Evolutionary conservation across 2,329 filamentous ascomycete species (phyloP).

Genomic region (Pestalotiopsis fici): DNA sequence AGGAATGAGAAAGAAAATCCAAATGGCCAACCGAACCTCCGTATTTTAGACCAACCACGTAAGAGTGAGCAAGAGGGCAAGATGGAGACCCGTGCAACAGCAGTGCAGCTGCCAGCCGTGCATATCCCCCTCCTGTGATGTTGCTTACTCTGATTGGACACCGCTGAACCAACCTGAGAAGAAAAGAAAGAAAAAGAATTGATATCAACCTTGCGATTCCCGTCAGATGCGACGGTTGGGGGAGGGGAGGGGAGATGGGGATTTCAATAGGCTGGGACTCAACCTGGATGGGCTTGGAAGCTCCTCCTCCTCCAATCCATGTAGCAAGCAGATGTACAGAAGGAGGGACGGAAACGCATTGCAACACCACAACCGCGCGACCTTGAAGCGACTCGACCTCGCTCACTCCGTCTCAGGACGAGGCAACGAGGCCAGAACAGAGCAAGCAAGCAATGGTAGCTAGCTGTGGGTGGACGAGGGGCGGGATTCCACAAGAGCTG

Average conservation of each 20-base stretch:
- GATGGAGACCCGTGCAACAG: not conserved
- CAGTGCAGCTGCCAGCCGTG: constrained; percentile 7
- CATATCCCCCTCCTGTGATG: not conserved
- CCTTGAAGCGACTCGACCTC: not conserved
- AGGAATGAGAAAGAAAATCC: not conserved
- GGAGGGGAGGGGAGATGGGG: not conserved
- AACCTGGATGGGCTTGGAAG: not conserved
- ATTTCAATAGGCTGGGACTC: not conserved
- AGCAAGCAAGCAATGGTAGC: not conserved
- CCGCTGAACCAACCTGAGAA: not conserved
- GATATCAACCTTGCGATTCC: constrained; percentile 1
- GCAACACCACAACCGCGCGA: not conserved
- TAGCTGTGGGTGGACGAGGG: not conserved
- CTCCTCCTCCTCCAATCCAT: not conserved
- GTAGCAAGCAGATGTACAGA: not conserved
- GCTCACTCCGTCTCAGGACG: not conserved
- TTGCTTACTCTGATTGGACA: constrained; percentile 7
- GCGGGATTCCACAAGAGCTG: not conserved
- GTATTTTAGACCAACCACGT: not conserved
- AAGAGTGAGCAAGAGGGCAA: not conserved
- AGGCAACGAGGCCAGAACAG: not conserved
- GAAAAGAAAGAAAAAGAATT: not conserved
- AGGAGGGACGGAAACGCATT: not conserved
- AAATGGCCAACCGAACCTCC: not conserved
- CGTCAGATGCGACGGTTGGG: constrained; percentile 1